Percentiles rank a stretch among this genome's conserved stretches.
These are phyloP conservation scores for Populus davidiana DNA, from an alignment of 345 rosid genomes.

Conservation along the genomic window DNA sequence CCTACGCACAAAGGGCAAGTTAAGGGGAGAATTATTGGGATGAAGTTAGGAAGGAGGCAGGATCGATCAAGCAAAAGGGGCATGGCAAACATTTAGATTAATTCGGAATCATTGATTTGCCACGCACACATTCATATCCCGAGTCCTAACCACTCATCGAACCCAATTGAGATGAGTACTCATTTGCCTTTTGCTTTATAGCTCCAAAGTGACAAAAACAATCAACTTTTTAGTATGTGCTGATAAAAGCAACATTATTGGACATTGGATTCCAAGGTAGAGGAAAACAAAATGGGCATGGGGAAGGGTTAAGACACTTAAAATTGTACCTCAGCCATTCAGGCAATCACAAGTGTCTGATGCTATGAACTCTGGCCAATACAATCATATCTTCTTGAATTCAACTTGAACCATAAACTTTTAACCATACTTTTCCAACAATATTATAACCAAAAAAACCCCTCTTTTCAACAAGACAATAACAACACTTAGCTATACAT, in stretches of 20 bases:
- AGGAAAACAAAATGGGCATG: not conserved
- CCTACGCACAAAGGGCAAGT: constrained; percentile 25
- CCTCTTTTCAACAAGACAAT: constrained; percentile 5
- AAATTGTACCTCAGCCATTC: not conserved
- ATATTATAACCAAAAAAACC: not conserved
- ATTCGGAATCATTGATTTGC: not conserved
- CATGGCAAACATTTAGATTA: not conserved
- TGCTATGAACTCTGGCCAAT: not conserved
- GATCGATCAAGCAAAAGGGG: too few relatives aligned
- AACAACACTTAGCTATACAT: too few relatives aligned
- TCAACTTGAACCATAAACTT: constrained; percentile 6
- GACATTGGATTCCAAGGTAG: constrained; percentile 8
- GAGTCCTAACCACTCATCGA: not conserved
- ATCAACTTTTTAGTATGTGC: not conserved
- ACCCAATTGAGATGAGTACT: not conserved
- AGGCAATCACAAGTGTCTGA: not conserved
- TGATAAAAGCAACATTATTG: not conserved
- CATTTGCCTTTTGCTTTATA: not conserved
- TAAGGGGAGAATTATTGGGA: too few relatives aligned
- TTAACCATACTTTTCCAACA: not conserved
- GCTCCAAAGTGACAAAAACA: not conserved
- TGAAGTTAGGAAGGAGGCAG: too few relatives aligned
- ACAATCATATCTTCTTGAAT: constrained; percentile 13
- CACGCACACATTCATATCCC: not conserved
- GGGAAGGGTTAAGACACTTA: not conserved